Conservation (phyloP, 2,329 filamentous ascomycete species). For the Acrocalymma vagum region DNA sequence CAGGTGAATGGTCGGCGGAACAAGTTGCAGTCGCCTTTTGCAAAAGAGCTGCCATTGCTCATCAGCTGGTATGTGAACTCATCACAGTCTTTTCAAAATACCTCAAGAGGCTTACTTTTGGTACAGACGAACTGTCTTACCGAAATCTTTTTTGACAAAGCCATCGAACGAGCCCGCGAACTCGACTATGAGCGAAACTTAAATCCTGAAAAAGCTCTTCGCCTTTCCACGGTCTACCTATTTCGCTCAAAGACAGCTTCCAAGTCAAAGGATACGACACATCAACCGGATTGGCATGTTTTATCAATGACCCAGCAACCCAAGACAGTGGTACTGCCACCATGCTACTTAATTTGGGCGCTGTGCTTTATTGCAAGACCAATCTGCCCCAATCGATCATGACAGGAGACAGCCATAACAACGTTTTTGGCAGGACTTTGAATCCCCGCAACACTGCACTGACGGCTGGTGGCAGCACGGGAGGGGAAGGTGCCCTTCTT, state of each 20-base stretch:
- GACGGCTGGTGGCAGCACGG: conserved; percentile 69
- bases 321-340: conserved; percentile 61
- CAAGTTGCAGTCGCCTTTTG: conserved; percentile 60
- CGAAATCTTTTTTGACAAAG: conserved; percentile 62
- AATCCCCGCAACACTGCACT: conserved; percentile 66
- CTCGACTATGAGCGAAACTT: conserved; percentile 57
- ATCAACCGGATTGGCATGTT: conserved; percentile 66
- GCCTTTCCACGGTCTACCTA: conserved; percentile 72
- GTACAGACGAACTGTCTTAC: conserved; percentile 64
- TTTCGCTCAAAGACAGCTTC: conserved; percentile 74
- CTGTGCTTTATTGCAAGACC: conserved; percentile 72
- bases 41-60: conserved; percentile 59
- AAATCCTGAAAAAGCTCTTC: conserved; percentile 55
- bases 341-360: conserved; percentile 66
- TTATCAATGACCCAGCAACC: conserved; percentile 62
- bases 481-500: conserved; percentile 70
- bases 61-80: conserved; percentile 55
- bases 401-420: conserved; percentile 65
- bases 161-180: conserved; percentile 56
- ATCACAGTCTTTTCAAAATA: too few relatives aligned
- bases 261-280: conserved; percentile 64
- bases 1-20: conserved; percentile 54
- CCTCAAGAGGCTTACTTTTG: neutral
- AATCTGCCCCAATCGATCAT: conserved; percentile 72
- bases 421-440: conserved; percentile 66